Base-by-base conservation (phyloP, 2,329 filamentous ascomycete genomes). In the Ceratocystis huliohia region DNA sequence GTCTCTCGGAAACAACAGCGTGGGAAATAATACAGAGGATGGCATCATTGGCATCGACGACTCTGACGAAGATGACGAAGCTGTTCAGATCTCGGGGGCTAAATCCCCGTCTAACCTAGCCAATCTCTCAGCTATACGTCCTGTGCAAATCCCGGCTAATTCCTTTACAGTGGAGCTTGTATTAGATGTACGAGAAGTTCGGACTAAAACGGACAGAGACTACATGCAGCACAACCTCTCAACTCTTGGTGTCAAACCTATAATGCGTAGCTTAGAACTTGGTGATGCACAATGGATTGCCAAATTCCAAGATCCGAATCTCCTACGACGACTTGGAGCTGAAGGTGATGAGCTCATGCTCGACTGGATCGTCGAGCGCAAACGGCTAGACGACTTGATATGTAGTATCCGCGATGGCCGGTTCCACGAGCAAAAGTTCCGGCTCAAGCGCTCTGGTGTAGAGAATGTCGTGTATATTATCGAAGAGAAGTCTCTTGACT, bases 361-460 rank as follows among this genome's bases (percentile, higher is more conserved):
- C 3, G 89, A 93, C 74, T 90, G 86, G 80, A 89, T 94, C 57
- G 82, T 91, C 1, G 89, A 94, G 75, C 82, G 89, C 68, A 94
- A 94, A 73, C 81, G 89, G 7, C 80, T 92, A 0, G 89, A 93
- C 72, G 89, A 94, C 73, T 77, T 94, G 61, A 81, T 93, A n/a
- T 78, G 81, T 63, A 91, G 88, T 69, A 90, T 94, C 75, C 91
- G 88, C 74, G 89, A 93, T 69, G 88, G 88, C 0, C 84, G 89
- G 1, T 93, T 91, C 71, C 87, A 88, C 70, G 89, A 94, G 73
- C 89, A 94, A 73, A 93, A 94, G 73, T 93, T 91, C 72, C 86
- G 89, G 0, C 79, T 93, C 10, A 82, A 82, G 65, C 84, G 84
- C 64, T 89, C 84, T 0, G 89, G 89, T 0, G 79, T 90, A n/a